Evolutionary conservation across 73 alveolate genomes (phyloP).

Genomic region (Paramecium pentaurelia): DNA sequence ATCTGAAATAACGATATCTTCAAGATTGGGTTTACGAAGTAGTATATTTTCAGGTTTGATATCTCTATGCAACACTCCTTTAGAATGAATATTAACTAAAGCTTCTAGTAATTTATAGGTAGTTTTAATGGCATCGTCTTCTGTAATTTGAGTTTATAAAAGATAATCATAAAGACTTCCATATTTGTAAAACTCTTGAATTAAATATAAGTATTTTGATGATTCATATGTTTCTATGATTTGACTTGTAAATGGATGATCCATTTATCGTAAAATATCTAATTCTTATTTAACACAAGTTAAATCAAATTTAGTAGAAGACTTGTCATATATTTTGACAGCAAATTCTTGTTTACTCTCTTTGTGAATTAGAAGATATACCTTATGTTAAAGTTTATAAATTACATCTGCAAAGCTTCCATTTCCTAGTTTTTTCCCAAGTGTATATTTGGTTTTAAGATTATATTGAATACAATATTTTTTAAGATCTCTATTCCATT

Average conservation of each 20-base stretch:
- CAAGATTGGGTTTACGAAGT: neutral
- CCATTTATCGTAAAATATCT: neutral
- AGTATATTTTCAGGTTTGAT: conserved; percentile 64
- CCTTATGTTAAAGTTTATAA: neutral
- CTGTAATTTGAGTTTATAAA: neutral
- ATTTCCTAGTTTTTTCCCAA: neutral
- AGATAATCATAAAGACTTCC: neutral
- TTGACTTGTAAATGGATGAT: neutral
- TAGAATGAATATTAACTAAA: conserved; percentile 24
- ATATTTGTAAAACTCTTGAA: neutral
- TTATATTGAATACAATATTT: neutral
- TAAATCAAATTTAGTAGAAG: neutral
- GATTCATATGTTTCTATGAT: neutral
- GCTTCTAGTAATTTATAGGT: neutral
- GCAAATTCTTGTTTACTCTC: neutral
- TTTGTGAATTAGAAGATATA: neutral
- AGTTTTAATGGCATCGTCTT: neutral
- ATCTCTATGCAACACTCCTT: conserved; percentile 66
- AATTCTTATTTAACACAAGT: neutral
- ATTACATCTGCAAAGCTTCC: neutral
- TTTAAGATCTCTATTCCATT: neutral
- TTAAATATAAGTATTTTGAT: neutral
- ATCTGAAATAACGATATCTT: conserved; percentile 31
- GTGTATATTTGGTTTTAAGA: neutral
- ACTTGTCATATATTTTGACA: neutral